Percentiles rank a stretch among this genome's conserved stretches.
These are phyloP conservation scores for Cystofilobasidium macerans DNA, from an alignment of 768 basidiomycete species.

Conservation along the genomic window DNA sequence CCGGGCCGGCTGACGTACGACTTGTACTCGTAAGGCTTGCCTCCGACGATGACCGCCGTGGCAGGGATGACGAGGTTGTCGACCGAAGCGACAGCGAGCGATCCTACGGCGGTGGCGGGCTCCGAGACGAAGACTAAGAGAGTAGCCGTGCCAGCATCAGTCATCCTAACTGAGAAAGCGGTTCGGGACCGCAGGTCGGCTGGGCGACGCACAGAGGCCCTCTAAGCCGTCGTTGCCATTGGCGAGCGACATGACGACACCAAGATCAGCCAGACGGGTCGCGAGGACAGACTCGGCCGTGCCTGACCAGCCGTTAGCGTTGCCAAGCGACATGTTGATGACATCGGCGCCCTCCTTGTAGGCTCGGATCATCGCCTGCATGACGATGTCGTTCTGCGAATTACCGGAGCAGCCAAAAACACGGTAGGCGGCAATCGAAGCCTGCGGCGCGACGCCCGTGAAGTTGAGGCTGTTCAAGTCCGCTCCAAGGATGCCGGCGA, in stretches of 20 bases:
- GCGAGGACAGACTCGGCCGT: conserved; percentile 48
- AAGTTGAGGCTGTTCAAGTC: conserved; percentile 54
- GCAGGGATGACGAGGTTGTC: conserved; percentile 47
- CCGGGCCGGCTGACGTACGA: too few relatives aligned
- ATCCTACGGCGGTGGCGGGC: conserved; percentile 48
- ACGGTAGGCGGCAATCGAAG: conserved; percentile 45
- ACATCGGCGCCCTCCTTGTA: conserved; percentile 44
- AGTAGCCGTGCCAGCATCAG: too few relatives aligned
- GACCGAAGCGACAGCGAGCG: conserved; percentile 41
- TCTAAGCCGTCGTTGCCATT: conserved; percentile 2
- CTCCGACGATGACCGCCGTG: conserved; percentile 47
- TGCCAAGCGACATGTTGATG: conserved; percentile 55
- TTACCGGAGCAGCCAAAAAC: conserved; percentile 53
- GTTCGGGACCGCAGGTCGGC: neutral
- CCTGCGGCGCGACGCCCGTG: conserved; percentile 57
- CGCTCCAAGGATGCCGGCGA: conserved; percentile 53
- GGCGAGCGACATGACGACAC: conserved; percentile 47
- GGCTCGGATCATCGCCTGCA: conserved; percentile 44
- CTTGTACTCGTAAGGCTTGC: too few relatives aligned
- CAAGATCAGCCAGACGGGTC: conserved; percentile 48
- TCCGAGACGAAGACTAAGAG: conserved; percentile 24
- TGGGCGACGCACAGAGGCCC: conserved; percentile 9
- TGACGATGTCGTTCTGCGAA: conserved; percentile 39
- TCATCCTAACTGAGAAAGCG: neutral
- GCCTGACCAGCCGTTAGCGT: conserved; percentile 55